Base-by-base conservation (phyloP, 73 alveolate species). In the Paramecium caudatum region DNA sequence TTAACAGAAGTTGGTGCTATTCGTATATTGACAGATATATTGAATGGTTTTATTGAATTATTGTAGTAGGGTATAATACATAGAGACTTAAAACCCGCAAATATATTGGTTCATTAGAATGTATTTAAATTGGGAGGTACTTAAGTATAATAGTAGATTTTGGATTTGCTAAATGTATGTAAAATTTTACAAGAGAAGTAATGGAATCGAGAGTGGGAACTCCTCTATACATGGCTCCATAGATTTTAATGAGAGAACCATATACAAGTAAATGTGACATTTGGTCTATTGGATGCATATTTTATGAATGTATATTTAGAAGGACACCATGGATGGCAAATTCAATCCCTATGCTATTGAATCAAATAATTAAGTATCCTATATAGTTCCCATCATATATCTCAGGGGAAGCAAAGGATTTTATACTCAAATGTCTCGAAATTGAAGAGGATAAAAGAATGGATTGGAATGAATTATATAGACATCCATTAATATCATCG, bases 241-340 rank as follows among this genome's bases (percentile, higher is more conserved):
- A 97, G 50, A 96, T 97, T 2, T 96, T 98, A 96, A 91, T 90
- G 94, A 96, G 93, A 74, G 87, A 94, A 82, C 96, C 95, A 23
- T 97, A 97, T 90, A 90, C 94, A 46, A 90, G 94, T 61, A 96
- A 97, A 95, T 92, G 98, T 70, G 99, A 97, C 91, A 96, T 96
- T 10, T 97, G 99, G 99, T 93, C 98, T 19, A 74, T 97, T 27
- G 99, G 99, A 41, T 96, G 99, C 83, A 97, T 97, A 2, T 84
- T 96, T 62, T 97, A 97, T 93, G 98, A 97, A 78, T 62, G 82
- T 30, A 16, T 86, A 0, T 63, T 41, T 36, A 78, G 93, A 43
- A 86, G 84, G 23, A 86, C 93, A 3, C 93, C 90, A 1, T 86
- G 93, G 93, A 86, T 41, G 10, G 90, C 90, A 9, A 39, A 62